Conservation (phyloP, 495 filamentous ascomycete species). For the Copromyces sp. region DNA sequence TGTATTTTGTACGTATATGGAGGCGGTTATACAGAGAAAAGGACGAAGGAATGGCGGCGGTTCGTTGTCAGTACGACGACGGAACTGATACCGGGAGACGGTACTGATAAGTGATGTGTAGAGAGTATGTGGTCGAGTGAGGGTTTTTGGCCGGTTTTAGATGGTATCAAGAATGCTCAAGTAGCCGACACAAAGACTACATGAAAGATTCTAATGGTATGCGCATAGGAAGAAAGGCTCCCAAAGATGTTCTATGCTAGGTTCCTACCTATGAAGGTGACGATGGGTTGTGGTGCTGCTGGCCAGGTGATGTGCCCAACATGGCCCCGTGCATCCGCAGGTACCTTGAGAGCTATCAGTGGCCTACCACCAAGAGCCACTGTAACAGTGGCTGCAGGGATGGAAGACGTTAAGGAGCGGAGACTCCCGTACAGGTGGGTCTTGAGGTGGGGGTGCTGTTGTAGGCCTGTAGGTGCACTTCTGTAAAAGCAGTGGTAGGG, state of each 20-base stretch:
- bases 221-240: neutral
- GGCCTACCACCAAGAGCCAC: neutral
- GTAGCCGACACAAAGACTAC: neutral
- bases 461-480: neutral
- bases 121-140: neutral
- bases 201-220: neutral
- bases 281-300: neutral
- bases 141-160: neutral
- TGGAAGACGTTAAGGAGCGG: neutral
- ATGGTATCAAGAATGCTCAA: neutral
- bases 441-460: neutral
- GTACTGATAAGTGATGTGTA: neutral
- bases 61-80: neutral
- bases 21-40: neutral
- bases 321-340: neutral
- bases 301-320: neutral
- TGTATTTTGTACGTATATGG: neutral
- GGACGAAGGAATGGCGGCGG: neutral
- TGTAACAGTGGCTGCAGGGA: neutral
- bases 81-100: neutral
- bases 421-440: neutral
- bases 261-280: neutral
- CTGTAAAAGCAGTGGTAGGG: neutral
- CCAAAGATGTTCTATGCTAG: neutral
- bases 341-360: neutral